Evolutionary conservation across 225 moss, liverwort and hornwort species (phyloP), one percentile per base, ranked within the genome.

Genomic region (Thuidium tamariscinum): DNA sequence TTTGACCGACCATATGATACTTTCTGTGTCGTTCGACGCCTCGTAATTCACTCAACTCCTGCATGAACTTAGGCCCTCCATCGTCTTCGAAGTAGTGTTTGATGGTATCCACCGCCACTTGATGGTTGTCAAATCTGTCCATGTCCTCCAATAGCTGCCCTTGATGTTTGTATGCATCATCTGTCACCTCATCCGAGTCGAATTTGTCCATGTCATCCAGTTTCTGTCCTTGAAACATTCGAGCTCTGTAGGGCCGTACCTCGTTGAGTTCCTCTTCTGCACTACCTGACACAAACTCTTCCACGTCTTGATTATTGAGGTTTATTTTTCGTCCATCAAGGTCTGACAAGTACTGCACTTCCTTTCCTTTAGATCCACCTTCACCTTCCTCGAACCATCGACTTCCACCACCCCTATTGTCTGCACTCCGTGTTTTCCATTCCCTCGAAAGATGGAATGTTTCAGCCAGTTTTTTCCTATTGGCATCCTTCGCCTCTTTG

Each of bases 341-440:
- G 30, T 85, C 88, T 81, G 89, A 85, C 77, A 79, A 59, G 83
- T 81, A 81, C 48, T 79, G 71, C 44, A 42, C 81, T 71, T 76
- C 55, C 55, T 87, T 69, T 42, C 19, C 46, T 61, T 37, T 51
- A 46, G 79, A 82, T 66, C 61, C 66, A 80, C 36, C 85, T 86
- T 76, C 86, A 83, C 72, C 95, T 84, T 93, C 95, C 77, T 93
- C 85, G 52, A 91, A 83, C 91, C 89, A 82, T 84, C 90, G 90
- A 87, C 90, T 90, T 55, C 88, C 92, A 39, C 85, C 82, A 71
- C 88, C 92, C 56, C 83, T 71, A 55, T 89, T 88, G 60, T 85
- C 83, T 75, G 26, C 87, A 39, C 32, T 81, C 55, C 84, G 77
- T 81, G 63, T 57, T 82, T 75, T 88, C 91, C 79, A 75, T 46